Evolutionary conservation across 345 rosid genomes (phyloP).

Genomic region (Trapa incisa): DNA sequence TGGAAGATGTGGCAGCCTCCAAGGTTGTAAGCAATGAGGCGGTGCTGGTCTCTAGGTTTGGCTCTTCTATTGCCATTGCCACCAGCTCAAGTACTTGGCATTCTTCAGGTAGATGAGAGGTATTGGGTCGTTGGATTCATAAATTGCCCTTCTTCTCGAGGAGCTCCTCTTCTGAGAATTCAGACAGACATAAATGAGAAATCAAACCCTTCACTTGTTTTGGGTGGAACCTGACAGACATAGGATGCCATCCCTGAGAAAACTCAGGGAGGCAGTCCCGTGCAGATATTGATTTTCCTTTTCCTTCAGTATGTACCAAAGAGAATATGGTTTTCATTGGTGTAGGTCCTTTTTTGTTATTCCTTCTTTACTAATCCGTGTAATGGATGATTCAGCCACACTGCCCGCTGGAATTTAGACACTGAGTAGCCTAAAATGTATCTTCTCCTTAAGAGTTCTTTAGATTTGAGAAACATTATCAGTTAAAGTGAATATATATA

Average conservation of each 20-base stretch:
- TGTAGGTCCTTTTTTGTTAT: too few relatives aligned
- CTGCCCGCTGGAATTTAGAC: too few relatives aligned
- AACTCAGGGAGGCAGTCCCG: background rate
- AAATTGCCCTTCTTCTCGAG: conserved; percentile 8
- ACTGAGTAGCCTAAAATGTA: too few relatives aligned
- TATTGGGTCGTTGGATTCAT: conserved; percentile 1
- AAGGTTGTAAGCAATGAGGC: conserved; percentile 28
- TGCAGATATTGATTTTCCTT: too few relatives aligned
- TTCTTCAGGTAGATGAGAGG: conserved; percentile 24
- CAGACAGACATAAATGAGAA: background rate
- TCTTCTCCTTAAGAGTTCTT: too few relatives aligned
- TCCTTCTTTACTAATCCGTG: too few relatives aligned
- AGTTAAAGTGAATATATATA: too few relatives aligned
- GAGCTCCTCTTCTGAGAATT: background rate
- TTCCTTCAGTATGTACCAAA: too few relatives aligned
- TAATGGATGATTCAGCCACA: too few relatives aligned
- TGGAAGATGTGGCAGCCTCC: conserved; percentile 61
- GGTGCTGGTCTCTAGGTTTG: conserved; percentile 27
- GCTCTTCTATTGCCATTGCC: conserved; percentile 34
- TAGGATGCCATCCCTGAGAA: background rate
- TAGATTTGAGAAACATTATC: too few relatives aligned
- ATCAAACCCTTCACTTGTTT: background rate
- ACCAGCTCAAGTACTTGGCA: conserved; percentile 27
- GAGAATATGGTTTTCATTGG: too few relatives aligned
- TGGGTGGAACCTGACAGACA: background rate